These are phyloP conservation scores for Colletotrichum sp. DNA, from an alignment of 2,329 filamentous ascomycete genomes.

Conservation along the genomic window DNA sequence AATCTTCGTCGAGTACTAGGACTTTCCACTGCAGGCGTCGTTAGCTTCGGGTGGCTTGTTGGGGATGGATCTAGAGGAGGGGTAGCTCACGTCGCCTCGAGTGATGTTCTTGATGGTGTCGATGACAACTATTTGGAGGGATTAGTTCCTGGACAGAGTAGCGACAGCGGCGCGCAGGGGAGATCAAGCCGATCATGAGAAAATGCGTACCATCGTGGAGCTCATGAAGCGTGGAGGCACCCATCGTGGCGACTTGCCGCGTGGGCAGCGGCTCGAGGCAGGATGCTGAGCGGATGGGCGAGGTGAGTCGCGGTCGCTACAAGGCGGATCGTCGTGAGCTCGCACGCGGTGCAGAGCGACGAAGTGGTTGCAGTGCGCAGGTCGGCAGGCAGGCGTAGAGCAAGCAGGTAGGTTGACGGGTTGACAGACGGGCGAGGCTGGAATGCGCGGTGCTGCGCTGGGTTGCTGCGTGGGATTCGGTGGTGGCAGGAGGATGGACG, in stretches of 20 bases:
- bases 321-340: background rate
- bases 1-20: constrained; percentile 83
- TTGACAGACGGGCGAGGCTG: background rate
- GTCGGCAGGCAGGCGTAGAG: background rate
- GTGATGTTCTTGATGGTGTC: constrained; percentile 79
- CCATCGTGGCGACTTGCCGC: constrained; percentile 64
- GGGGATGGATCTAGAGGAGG: background rate
- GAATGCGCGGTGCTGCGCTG: background rate
- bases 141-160: constrained; percentile 7
- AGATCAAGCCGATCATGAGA: background rate
- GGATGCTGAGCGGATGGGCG: background rate
- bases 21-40: constrained; percentile 82
- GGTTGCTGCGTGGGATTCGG: background rate
- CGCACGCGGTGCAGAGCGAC: background rate
- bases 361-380: background rate
- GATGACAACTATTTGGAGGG: constrained; percentile 64
- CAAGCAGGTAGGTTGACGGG: background rate
- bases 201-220: constrained; percentile 60
- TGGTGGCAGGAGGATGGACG: background rate
- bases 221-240: constrained; percentile 73
- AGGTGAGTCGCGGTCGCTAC: background rate
- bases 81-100: constrained; percentile 73
- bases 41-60: background rate
- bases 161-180: background rate
- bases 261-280: constrained; percentile 1